Evolutionary conservation across 2,329 filamentous ascomycete species (phyloP).

Genomic region (Talaromyces sp.): DNA sequence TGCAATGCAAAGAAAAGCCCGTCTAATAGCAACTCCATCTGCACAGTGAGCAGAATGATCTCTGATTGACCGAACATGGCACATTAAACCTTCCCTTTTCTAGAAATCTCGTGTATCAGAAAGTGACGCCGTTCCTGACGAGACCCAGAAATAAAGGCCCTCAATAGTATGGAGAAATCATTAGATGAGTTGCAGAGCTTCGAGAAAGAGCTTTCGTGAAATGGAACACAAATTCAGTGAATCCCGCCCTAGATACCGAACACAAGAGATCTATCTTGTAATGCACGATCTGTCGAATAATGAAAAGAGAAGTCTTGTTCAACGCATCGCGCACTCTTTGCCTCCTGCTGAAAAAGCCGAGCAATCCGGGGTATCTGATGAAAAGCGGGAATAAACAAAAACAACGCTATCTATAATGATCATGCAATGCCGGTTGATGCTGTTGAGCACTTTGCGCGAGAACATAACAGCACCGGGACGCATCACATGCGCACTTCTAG

Average conservation of each 20-base stretch:
- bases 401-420: conserved; percentile 55
- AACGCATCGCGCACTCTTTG: conserved; percentile 41
- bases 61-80: conserved; percentile 28
- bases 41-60: conserved; percentile 23
- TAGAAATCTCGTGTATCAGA: conserved; percentile 11
- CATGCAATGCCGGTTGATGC: conserved; percentile 43
- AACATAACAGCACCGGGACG: conserved; percentile 31
- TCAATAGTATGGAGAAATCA: conserved; percentile 16
- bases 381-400: conserved; percentile 41
- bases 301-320: conserved; percentile 27
- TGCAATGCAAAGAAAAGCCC: conserved; percentile 42
- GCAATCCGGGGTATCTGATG: conserved; percentile 49
- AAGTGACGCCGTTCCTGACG: conserved; percentile 6
- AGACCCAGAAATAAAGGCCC: conserved; percentile 5
- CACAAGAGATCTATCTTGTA: conserved; percentile 42
- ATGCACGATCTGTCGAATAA: conserved; percentile 42
- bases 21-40: conserved; percentile 31
- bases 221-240: conserved; percentile 15
- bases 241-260: conserved; percentile 43
- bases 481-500: conserved; percentile 43
- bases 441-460: conserved; percentile 31
- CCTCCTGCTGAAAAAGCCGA: conserved; percentile 42
- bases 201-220: conserved; percentile 20
- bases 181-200: conserved; percentile 18
- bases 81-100: conserved; percentile 22